Evolutionary conservation across 2,329 filamentous ascomycete genomes (phyloP).

Genomic region (Fusarium sp.): DNA sequence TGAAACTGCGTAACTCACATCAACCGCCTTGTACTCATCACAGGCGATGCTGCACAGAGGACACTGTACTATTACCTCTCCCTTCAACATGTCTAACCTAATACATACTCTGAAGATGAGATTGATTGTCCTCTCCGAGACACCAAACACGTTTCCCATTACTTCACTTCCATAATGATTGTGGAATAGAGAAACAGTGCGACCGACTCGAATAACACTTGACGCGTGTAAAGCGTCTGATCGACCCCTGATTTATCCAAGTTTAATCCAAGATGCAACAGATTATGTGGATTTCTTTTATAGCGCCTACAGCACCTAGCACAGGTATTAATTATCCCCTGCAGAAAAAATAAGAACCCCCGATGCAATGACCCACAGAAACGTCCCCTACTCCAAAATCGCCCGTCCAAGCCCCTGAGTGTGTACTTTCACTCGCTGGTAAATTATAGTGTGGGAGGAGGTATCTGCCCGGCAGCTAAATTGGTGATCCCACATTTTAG

Average conservation of each 20-base stretch:
- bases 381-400: slow-evolving; percentile 32
- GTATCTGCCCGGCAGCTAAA: slow-evolving; percentile 35
- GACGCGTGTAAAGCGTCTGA: slow-evolving; percentile 32
- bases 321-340: neutral
- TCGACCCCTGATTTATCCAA: slow-evolving; percentile 25
- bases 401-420: slow-evolving; percentile 28
- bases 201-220: neutral
- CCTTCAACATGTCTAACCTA: slow-evolving; percentile 19
- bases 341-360: slow-evolving; percentile 2
- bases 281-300: neutral
- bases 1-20: slow-evolving; percentile 19
- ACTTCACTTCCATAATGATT: too few relatives aligned
- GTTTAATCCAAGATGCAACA: slow-evolving; percentile 11
- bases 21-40: neutral
- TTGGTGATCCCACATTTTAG: slow-evolving; percentile 40
- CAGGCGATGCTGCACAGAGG: slow-evolving; percentile 4
- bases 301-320: neutral
- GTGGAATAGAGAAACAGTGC: neutral
- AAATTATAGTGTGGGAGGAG: neutral
- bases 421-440: neutral
- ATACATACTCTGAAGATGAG: slow-evolving; percentile 14
- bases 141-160: neutral
- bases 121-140: slow-evolving; percentile 20
- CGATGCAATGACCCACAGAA: slow-evolving; percentile 24
- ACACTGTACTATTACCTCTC: slow-evolving; percentile 20